Conservation (phyloP, 2,329 filamentous ascomycete species). For the Talaromyces sp. region DNA sequence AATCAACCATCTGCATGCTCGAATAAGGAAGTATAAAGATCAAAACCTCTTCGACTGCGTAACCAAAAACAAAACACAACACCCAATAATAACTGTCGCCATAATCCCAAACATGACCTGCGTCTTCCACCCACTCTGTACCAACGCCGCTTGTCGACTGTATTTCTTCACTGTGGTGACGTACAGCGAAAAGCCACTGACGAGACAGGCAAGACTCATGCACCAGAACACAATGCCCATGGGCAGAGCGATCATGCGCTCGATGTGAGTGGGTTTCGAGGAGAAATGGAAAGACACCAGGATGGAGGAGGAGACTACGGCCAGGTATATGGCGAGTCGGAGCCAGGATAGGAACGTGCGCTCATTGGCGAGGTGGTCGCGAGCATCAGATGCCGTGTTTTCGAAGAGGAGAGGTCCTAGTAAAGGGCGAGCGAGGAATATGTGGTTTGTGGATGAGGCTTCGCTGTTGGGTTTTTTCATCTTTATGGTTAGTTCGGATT, state of each 20-base stretch:
- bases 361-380: constrained; percentile 63
- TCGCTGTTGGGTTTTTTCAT: constrained; percentile 21
- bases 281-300: constrained; percentile 91
- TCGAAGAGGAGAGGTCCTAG: constrained; percentile 60
- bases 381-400: constrained; percentile 60
- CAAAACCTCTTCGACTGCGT: constrained; percentile 27
- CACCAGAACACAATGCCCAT: constrained; percentile 86
- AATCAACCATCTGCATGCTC: neutral
- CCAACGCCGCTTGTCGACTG: constrained; percentile 69
- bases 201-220: constrained; percentile 69
- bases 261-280: constrained; percentile 60
- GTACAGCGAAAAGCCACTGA: constrained; percentile 78
- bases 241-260: constrained; percentile 72
- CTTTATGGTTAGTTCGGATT: neutral
- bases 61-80: constrained; percentile 42
- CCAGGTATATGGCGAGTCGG: constrained; percentile 82
- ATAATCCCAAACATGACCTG: constrained; percentile 61
- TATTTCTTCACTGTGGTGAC: constrained; percentile 79
- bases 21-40: neutral
- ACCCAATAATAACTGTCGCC: constrained; percentile 40
- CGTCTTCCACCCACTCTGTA: constrained; percentile 91
- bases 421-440: constrained; percentile 52
- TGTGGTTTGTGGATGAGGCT: constrained; percentile 28
- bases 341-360: constrained; percentile 85
- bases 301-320: constrained; percentile 83